Evolutionary conservation across 2,329 filamentous ascomycete genomes (phyloP), one percentile per base, ranked within the genome.

Genomic region (Xylariaceae sp.): DNA sequence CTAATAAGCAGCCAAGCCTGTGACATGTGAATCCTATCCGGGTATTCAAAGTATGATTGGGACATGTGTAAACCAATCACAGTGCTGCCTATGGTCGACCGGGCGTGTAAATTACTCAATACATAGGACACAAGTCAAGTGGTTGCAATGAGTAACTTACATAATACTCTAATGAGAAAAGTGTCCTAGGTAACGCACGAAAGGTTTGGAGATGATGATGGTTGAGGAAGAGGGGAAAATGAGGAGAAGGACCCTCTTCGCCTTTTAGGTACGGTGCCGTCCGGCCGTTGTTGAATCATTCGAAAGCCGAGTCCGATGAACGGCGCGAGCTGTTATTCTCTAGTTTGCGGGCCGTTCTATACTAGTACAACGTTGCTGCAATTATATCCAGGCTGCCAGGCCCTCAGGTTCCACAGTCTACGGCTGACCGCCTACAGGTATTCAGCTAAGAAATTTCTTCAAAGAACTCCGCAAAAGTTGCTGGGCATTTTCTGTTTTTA

Each of bases 161-260:
- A 26, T 9, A 26, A 9, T 26, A 26, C 23, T 26, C 23, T 26
- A 26, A 26, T 9, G 23, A 26, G 4, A 26, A 26, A 26, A 9
- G 23, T 4, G 23, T 9, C 9, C 9, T 26, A 26, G n/a, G n/a
- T 26, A 26, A 26, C 23, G 4, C 23, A 26, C 4, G 4, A 26
- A 26, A 26, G 4, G 4, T 9, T 26, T 26, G 23, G 23, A 26
- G 23, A 26, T 26, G 43, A 52, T 18, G 48, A 52, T 52, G 49
- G 44, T 44, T 20, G 32, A 18, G 16, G 37, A 20, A 50, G 56
- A 56, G 40, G 48, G 48, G 20, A 37, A 40, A 50, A 48, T 51
- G 59, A 54, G 54, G 53, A 48, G 57, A 53, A 42, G 19, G 18
- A 29, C 9, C 32, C 12, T 16, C 12, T 16, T 12, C 32, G 6